Base-by-base conservation (phyloP, 768 basidiomycete species). In the Kwoniella mangroviensis region DNA sequence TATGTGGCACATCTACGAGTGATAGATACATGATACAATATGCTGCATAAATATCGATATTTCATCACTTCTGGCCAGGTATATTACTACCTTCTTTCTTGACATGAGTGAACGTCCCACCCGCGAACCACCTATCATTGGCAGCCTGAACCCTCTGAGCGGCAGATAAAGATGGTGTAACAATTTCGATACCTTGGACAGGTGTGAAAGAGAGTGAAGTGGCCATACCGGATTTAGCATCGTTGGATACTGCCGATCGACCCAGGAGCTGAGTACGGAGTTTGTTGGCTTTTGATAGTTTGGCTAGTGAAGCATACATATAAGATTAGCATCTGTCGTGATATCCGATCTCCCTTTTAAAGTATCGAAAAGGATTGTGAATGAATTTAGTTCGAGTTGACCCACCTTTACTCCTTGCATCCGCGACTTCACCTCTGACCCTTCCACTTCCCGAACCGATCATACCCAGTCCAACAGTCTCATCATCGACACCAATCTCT, bases 381-480 rank as follows among this genome's bases (percentile, higher is more conserved):
- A 28, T 28, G 28, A 28, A 6, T 26, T 26, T 26, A 6, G 4
- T 28, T 5, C 28, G 28, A 13, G 15, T 45, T 3, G 55, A 84
- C 88, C 71, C 73, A 95, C 95, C 94, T 86, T 90, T 89, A 85
- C 90, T 95, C 85, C 93, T 93, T 53, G 91, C 88, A 81, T 98
- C 95, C 63, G 91, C 94, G 61, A 89, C 82, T 34, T 90, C 90
- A 13, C 94, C 94, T 64, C 97, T 87, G 62, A 99, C 91, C 82
- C 93, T 92, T 24, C 97, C 97, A 6, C 91, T 90, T 19, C 89
- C 86, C 63, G 87, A 87, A 49, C 94, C 94, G 71, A 98, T 92
- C 95, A 99, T 98, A 70, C 97, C 97, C 81, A 98, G 83, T 5
- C 97, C 97, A 85, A 93, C 92, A n/a, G 94, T 95, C 85, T 98